Base-by-base conservation (phyloP, 2,329 filamentous ascomycete genomes). In the Albifimbria verrucaria region DNA sequence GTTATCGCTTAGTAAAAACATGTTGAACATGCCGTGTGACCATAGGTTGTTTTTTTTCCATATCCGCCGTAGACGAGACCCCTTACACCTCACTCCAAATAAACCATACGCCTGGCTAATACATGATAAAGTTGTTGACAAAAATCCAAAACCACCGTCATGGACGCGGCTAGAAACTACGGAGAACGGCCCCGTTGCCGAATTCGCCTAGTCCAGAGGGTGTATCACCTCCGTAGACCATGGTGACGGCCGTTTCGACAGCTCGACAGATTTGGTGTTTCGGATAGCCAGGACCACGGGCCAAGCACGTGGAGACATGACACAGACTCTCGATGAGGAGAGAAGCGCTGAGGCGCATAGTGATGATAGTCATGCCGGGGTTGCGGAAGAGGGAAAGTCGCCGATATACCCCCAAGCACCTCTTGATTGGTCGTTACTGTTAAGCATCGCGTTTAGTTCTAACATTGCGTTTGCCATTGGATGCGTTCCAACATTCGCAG, bases 241-340 rank as follows among this genome's bases (percentile, higher is more conserved):
- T 54, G n/a, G 50, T 55, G 53, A 52, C 58, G 42, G 36, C 64
- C 49, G 12, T 59, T n/a, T 64, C 58, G 24, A 64, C 64, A 17
- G 62, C 62, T 12, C 51, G 54, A n/a, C 62, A 62, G 23, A 64
- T 53, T 32, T 63, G 58, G 4, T 60, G 55, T 46, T 61, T 58
- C 11, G 62, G 59, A 46, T 60, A 62, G 11, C 62, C 62, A 1
- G 62, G 62, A 15, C 62, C 62, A 5, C 62, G 52, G 56, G 63
- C 57, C 11, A 64, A 45, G 24, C 62, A 64, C 2, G 62, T 52
- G 2, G 54, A 53, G 23, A 52, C 55, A 18, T 50, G 54, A 24
- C 61, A 58, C 6, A 64, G 46, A 15, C 59, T 57, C 12, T 51
- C 43, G 9, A 64, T 54, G 1, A 64, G 57, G 12, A 44, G 39